These are phyloP conservation scores for Acanthamoeba lugdunensis DNA, from an alignment of 208 protist species.

Conservation along the genomic window DNA sequence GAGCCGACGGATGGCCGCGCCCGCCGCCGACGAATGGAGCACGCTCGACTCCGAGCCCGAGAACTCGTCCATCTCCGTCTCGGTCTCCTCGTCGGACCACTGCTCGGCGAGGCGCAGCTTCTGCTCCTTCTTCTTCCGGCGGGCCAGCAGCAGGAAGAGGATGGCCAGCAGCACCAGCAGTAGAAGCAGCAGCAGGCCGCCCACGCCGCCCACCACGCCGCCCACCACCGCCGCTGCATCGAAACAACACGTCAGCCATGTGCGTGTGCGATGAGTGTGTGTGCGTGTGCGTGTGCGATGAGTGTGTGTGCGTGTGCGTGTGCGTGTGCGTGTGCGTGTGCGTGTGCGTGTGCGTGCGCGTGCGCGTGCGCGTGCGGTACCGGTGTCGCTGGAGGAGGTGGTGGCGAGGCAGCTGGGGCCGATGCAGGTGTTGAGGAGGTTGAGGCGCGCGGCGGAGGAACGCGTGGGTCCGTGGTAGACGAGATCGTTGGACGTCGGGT, in stretches of 20 bases:
- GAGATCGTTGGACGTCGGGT: conserved; percentile 6
- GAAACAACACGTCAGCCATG: not conserved
- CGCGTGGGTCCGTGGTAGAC: conserved; percentile 61
- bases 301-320: too few relatives aligned
- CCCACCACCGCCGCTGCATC: not conserved
- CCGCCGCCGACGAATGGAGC: not conserved
- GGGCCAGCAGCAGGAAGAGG: not conserved
- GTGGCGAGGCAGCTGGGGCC: too few relatives aligned
- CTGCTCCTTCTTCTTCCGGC: conserved; percentile 1
- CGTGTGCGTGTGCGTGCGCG: not conserved
- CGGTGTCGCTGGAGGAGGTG: not conserved
- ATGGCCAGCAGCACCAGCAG: not conserved
- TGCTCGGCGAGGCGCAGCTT: conserved; percentile 34
- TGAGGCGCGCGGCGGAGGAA: not conserved
- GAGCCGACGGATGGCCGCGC: not conserved
- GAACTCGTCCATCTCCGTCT: conserved; percentile 43
- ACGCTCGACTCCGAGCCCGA: not conserved
- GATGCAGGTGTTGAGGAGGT: conserved; percentile 38
- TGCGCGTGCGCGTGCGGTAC: not conserved
- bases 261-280: not conserved
- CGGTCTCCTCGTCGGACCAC: conserved; percentile 31
- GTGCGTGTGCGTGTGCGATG: not conserved
- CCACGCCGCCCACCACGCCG: not conserved
- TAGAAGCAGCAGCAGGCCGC: not conserved
- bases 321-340: too few relatives aligned